A percentile compares a stretch with the other conserved stretches of the same genome.
phyloP scores from a whole-genome alignment of 495 filamentous ascomycete genomes.

The Sporormia fimetaria region DNA sequence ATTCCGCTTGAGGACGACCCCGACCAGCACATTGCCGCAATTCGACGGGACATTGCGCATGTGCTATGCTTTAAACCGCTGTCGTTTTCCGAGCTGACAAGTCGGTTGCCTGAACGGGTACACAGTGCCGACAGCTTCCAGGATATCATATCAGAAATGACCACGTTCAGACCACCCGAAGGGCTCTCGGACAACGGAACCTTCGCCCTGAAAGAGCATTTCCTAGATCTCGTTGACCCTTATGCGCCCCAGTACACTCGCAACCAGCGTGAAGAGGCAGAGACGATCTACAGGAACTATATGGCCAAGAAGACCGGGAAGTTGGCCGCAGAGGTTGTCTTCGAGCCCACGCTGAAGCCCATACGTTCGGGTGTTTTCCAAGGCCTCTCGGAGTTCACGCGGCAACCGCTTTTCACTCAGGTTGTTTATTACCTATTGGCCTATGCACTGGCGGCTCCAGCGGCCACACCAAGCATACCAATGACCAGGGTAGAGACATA shows the following conservation, averaged over 20 bases:
- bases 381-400: conserved; percentile 63
- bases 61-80: conserved; percentile 92
- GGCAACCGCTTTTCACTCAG: conserved; percentile 76
- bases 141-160: conserved; percentile 76
- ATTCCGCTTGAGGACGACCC: conserved; percentile 57
- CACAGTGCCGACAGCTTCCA: conserved; percentile 70
- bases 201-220: conserved; percentile 81
- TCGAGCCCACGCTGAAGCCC: conserved; percentile 73
- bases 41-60: conserved; percentile 83
- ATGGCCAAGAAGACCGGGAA: conserved; percentile 82
- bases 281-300: conserved; percentile 73
- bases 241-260: conserved; percentile 92
- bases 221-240: conserved; percentile 76
- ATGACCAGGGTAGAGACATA: conserved; percentile 78
- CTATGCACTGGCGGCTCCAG: conserved; percentile 44
- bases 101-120: conserved; percentile 72
- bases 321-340: conserved; percentile 73
- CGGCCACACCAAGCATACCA: conserved; percentile 56
- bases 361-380: conserved; percentile 68
- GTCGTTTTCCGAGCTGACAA: conserved; percentile 79
- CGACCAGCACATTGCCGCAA: conserved; percentile 52
- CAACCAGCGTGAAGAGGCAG: conserved; percentile 93
- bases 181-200: conserved; percentile 84
- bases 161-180: conserved; percentile 78
- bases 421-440: conserved; percentile 79